phyloP scores from a whole-genome alignment of 1,139 yeast species.

The Geotrichum klebahnii region DNA sequence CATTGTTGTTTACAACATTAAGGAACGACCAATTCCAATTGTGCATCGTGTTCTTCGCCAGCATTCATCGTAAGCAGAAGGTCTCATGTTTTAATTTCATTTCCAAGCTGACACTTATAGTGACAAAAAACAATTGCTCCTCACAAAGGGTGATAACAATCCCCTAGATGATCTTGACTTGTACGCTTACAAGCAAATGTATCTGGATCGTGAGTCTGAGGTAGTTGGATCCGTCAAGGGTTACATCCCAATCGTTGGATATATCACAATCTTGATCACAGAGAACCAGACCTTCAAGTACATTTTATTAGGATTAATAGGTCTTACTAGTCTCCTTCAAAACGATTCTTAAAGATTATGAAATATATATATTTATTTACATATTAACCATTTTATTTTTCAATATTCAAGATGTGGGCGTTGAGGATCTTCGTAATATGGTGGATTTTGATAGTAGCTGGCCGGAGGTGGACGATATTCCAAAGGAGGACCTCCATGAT shows the following conservation, averaged over 20 bases:
- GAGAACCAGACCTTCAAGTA: slow-evolving; percentile 77
- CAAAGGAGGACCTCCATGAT: not conserved
- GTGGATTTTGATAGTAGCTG: slow-evolving; percentile 22
- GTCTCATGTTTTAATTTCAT: slow-evolving; percentile 22
- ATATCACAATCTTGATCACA: slow-evolving; percentile 85
- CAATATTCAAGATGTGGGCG: slow-evolving; percentile 33
- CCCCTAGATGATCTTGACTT: slow-evolving; percentile 85
- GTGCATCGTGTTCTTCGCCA: slow-evolving; percentile 92
- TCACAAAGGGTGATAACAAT: slow-evolving; percentile 96
- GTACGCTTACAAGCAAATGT: slow-evolving; percentile 71
- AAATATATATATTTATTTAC: not conserved
- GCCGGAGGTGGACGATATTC: slow-evolving; percentile 16
- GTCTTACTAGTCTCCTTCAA: slow-evolving; percentile 43
- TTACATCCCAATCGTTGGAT: slow-evolving; percentile 87
- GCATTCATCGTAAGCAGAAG: slow-evolving; percentile 44
- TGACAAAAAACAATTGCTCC: slow-evolving; percentile 57
- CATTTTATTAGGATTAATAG: slow-evolving; percentile 64
- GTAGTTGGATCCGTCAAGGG: slow-evolving; percentile 88
- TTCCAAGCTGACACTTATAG: slow-evolving; percentile 29
- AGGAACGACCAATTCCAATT: slow-evolving; percentile 79
- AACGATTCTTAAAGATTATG: slow-evolving; percentile 30
- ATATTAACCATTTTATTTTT: not conserved
- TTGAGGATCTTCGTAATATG: slow-evolving; percentile 27
- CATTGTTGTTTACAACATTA: slow-evolving; percentile 87
- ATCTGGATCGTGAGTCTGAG: slow-evolving; percentile 71